Percentiles rank a stretch among this genome's conserved stretches.
phyloP scores from a whole-genome alignment of 2,329 filamentous ascomycete species.

The Tympanopsis confertula region DNA sequence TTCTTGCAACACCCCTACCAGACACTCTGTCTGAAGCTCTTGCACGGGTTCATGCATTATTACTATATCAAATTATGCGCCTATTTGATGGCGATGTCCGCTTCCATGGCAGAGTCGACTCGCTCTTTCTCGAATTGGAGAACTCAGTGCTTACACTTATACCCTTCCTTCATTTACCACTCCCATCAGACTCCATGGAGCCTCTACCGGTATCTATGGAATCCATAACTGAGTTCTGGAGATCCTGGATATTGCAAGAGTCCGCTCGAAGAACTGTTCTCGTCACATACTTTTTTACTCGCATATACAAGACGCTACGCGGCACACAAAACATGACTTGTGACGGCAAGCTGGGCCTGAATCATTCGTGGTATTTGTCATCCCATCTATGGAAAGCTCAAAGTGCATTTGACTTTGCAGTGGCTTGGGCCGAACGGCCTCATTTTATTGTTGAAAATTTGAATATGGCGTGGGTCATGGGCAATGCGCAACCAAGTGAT shows the following conservation, averaged over 20 bases:
- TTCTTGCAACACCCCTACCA: slow-evolving; percentile 22
- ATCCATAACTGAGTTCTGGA: slow-evolving; percentile 32
- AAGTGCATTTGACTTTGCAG: slow-evolving; percentile 21
- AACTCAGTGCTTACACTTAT: slow-evolving; percentile 12
- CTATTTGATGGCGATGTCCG: slow-evolving; percentile 29
- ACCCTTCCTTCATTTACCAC: slow-evolving; percentile 8
- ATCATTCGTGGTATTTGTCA: slow-evolving; percentile 26
- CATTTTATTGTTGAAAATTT: slow-evolving; percentile 20
- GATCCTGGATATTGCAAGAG: slow-evolving; percentile 38
- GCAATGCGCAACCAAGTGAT: slow-evolving; percentile 6
- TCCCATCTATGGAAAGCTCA: slow-evolving; percentile 23
- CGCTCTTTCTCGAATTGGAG: slow-evolving; percentile 16
- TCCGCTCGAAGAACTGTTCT: slow-evolving; percentile 38
- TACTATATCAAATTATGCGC: slow-evolving; percentile 32
- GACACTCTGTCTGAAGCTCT: slow-evolving; percentile 15
- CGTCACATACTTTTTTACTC: slow-evolving; percentile 31
- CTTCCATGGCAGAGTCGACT: slow-evolving; percentile 16
- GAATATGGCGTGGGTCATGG: slow-evolving; percentile 4
- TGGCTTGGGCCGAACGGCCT: slow-evolving; percentile 21
- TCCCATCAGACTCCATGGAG: slow-evolving; percentile 4
- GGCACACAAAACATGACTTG: slow-evolving; percentile 13
- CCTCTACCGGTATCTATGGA: slow-evolving; percentile 21
- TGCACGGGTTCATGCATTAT: slow-evolving; percentile 26
- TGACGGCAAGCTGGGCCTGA: slow-evolving; percentile 15
- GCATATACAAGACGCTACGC: slow-evolving; percentile 21